Conservation (phyloP, 1,284 basidiomycete genomes). For the Cyathus pygmaeus region DNA sequence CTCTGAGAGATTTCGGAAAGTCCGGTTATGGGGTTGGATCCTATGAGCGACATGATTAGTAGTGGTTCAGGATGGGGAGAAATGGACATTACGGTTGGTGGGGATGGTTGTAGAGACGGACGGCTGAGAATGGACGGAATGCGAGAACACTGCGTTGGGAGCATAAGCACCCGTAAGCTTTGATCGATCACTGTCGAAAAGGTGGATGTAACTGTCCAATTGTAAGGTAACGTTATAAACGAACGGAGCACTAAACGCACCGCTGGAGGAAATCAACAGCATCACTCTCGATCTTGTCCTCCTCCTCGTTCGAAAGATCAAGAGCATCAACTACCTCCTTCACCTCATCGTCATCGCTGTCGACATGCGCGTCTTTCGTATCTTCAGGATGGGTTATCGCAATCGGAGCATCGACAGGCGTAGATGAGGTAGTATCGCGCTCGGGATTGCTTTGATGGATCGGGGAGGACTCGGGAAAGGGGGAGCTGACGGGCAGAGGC, state of each 20-base stretch:
- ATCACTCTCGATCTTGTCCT: background rate
- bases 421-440: background rate
- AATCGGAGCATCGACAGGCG: too few species aligned
- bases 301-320: background rate
- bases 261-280: background rate
- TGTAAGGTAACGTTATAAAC: background rate
- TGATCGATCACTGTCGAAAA: constrained; percentile 31
- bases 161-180: constrained; percentile 32
- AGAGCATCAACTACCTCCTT: background rate
- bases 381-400: background rate
- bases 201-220: constrained; percentile 25
- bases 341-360: background rate
- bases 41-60: background rate
- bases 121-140: constrained; percentile 19
- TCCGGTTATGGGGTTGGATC: constrained; percentile 1
- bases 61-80: background rate
- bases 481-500: background rate
- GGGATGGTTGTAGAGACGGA: background rate
- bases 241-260: constrained; percentile 1
- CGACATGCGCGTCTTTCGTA: background rate
- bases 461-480: background rate
- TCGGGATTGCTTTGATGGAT: too few species aligned
- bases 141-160: constrained; percentile 33
- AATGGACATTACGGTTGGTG: background rate
- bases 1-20: constrained; percentile 11